These are phyloP conservation scores for Novakomyces olei DNA, from an alignment of 805 yeast species.

Conservation along the genomic window DNA sequence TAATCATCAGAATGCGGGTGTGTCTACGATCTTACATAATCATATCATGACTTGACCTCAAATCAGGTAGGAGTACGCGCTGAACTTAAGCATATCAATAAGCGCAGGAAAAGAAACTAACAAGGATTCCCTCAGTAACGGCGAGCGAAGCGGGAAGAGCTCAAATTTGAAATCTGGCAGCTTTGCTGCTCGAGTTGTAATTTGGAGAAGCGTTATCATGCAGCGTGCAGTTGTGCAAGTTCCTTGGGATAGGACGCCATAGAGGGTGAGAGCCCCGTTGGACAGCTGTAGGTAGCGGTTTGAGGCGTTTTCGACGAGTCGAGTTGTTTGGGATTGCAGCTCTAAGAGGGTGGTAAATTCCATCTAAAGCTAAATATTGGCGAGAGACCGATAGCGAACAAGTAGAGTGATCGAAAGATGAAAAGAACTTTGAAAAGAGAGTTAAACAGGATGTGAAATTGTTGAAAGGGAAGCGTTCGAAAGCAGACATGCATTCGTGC, in stretches of 20 bases:
- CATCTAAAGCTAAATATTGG: slow-evolving; percentile 26
- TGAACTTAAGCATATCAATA: slow-evolving; percentile 24
- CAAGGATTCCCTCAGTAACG: slow-evolving; percentile 25
- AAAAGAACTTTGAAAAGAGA: slow-evolving; percentile 25
- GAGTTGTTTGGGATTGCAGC: slow-evolving; percentile 24
- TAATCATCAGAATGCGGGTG: slow-evolving; percentile 8
- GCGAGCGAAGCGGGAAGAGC: slow-evolving; percentile 23
- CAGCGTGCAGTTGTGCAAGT: slow-evolving; percentile 17
- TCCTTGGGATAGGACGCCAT: slow-evolving; percentile 22
- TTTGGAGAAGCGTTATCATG: slow-evolving; percentile 19
- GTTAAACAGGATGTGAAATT: slow-evolving; percentile 25
- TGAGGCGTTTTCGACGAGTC: slow-evolving; percentile 18
- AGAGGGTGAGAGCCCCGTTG: slow-evolving; percentile 25
- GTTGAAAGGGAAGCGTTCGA: slow-evolving; percentile 25
- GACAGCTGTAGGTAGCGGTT: slow-evolving; percentile 15
- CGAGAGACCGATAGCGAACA: slow-evolving; percentile 28
- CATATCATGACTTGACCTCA: slow-evolving; percentile 19
- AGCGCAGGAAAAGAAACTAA: slow-evolving; percentile 27
- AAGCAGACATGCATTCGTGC: slow-evolving; percentile 18
- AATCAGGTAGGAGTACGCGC: slow-evolving; percentile 15
- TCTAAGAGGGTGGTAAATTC: slow-evolving; percentile 20
- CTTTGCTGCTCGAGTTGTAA: slow-evolving; percentile 19
- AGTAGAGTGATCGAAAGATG: slow-evolving; percentile 27
- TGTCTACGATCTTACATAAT: slow-evolving; percentile 6
- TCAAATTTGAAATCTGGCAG: slow-evolving; percentile 23